These are phyloP conservation scores for Globisporangium spinosum DNA, from an alignment of 352 stramenopile species.

Conservation along the genomic window DNA sequence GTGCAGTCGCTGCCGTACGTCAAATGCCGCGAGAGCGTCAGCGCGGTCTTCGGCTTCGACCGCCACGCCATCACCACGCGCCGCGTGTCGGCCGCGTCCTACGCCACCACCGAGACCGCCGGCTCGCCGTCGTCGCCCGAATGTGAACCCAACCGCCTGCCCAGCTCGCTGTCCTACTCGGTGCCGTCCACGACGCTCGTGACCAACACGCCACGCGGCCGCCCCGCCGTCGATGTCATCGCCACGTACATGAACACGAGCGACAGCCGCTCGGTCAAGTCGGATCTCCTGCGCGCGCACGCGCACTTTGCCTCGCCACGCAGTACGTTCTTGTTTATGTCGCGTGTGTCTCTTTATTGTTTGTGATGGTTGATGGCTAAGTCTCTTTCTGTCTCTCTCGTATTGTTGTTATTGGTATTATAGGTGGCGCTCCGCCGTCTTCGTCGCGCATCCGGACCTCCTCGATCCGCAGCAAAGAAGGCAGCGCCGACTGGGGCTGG, in stretches of 20 bases:
- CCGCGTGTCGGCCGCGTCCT: constrained; percentile 44
- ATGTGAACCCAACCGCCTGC: constrained; percentile 35
- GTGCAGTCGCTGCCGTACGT: constrained; percentile 73
- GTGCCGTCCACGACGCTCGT: constrained; percentile 53
- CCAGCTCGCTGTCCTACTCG: constrained; percentile 66
- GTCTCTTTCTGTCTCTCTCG: neutral
- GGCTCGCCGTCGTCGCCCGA: constrained; percentile 23
- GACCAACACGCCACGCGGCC: constrained; percentile 62
- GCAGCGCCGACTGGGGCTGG: constrained; percentile 84
- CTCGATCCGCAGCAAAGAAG: constrained; percentile 39
- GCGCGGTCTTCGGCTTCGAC: constrained; percentile 56
- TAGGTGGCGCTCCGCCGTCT: constrained; percentile 42
- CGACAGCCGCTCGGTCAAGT: constrained; percentile 72
- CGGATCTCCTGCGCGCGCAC: constrained; percentile 71
- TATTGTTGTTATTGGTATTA: constrained; percentile 18
- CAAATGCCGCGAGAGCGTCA: constrained; percentile 52
- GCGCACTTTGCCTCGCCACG: constrained; percentile 70
- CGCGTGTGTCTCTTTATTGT: neutral
- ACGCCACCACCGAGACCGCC: constrained; percentile 25
- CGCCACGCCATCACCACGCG: constrained; percentile 24
- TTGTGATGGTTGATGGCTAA: constrained; percentile 28
- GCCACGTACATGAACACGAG: constrained; percentile 89
- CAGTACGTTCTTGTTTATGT: constrained; percentile 29
- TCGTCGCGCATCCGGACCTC: constrained; percentile 46
- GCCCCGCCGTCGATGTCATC: constrained; percentile 79